A percentile compares a stretch with the other conserved stretches of the same genome.
These are phyloP conservation scores for Colletotrichum sp. DNA, from an alignment of 2,329 filamentous ascomycete species.

Conservation along the genomic window DNA sequence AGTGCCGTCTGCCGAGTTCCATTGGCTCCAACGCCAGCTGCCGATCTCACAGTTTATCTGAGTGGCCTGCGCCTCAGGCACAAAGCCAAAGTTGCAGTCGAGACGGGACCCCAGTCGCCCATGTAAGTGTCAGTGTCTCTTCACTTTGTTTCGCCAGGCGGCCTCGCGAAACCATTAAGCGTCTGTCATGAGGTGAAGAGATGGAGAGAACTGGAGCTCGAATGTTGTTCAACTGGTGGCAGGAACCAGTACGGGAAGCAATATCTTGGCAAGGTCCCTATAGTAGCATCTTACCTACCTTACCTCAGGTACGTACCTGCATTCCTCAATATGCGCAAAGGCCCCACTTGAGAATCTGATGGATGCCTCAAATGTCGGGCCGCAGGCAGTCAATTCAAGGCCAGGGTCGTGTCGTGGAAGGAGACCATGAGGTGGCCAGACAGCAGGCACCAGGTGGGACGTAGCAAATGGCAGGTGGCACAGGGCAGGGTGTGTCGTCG, in stretches of 20 bases:
- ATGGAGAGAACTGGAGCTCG: neutral
- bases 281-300: neutral
- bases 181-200: neutral
- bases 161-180: neutral
- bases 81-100: neutral
- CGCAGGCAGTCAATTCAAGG: neutral
- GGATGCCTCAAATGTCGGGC: neutral
- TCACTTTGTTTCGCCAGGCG: neutral
- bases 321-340: neutral
- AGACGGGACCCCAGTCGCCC: neutral
- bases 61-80: neutral
- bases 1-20: constrained; percentile 16
- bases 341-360: neutral
- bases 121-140: neutral
- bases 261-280: neutral
- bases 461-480: neutral
- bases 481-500: neutral
- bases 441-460: neutral
- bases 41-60: constrained; percentile 16
- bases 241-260: neutral
- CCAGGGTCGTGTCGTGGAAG: neutral
- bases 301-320: neutral
- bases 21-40: neutral
- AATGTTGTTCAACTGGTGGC: neutral
- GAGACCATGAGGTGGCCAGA: neutral